A percentile compares a stretch with the other conserved stretches of the same genome.
phyloP scores from a whole-genome alignment of 208 protist genomes.

The Trypanosomatidae sp. region DNA sequence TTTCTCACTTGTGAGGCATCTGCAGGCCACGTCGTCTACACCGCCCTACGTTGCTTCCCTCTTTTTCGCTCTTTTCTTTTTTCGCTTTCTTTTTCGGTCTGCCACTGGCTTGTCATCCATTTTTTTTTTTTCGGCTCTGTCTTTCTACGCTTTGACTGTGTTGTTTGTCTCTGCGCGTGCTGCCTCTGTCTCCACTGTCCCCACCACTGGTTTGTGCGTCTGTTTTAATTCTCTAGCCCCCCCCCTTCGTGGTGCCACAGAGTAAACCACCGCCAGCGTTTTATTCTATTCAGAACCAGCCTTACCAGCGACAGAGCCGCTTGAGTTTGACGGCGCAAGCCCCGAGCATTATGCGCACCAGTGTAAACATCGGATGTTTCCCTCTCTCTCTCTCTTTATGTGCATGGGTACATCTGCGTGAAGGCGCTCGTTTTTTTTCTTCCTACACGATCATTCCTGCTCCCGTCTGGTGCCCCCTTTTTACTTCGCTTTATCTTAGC shows the following conservation, averaged over 20 bases:
- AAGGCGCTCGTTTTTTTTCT: neutral
- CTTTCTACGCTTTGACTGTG: neutral
- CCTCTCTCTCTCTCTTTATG: neutral
- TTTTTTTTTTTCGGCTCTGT: constrained; percentile 5
- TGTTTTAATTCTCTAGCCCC: neutral
- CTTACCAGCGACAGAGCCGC: neutral
- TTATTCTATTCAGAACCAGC: neutral
- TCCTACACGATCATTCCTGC: neutral
- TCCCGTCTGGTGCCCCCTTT: neutral
- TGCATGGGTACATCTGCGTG: neutral
- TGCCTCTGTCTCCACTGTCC: too few species aligned
- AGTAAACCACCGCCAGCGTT: neutral
- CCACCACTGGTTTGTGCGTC: neutral
- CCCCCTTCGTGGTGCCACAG: neutral
- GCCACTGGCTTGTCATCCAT: neutral
- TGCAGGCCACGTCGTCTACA: neutral
- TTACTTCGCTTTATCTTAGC: neutral
- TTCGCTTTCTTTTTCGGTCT: neutral
- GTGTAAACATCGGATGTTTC: neutral
- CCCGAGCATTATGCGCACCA: neutral
- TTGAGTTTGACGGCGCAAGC: neutral
- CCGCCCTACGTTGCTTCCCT: neutral
- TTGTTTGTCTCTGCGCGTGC: constrained; percentile 1
- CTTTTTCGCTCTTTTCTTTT: neutral
- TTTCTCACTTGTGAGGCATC: neutral